Evolutionary conservation across 768 basidiomycete species (phyloP), one percentile per base, ranked within the genome.

Genomic region (Asterophora lycoperdoides): DNA sequence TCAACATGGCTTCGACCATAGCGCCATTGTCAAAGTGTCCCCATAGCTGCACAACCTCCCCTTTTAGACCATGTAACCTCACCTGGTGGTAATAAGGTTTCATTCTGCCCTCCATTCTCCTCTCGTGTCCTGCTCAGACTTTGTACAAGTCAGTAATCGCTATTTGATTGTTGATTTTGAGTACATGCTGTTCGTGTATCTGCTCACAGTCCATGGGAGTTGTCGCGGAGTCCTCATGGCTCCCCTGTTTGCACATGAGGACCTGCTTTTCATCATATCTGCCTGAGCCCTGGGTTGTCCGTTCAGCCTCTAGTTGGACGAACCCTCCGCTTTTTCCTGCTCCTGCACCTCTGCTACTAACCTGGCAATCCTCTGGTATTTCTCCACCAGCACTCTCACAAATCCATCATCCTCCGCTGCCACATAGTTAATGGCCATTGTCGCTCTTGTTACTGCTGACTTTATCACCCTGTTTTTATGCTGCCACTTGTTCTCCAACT

Each of bases 11-110:
- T 13, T 46, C 52, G 3, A 59, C 49, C 59, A 65, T 60, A 7
- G 64, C 60, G 0, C 62, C 59, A 17, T 59, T 55, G 30, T 63
- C 59, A 11, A 65, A 55, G 10, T 60, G 18, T 3, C 46, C 29
- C 20, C 30, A 38, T 8, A 50, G 28, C 28, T 40, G 20, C 3
- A 51, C 39, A 15, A 29, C 15, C 18, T 26, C 39, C 6, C 43
- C 45, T n/a, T 43, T 26, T 4, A 14, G 41, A 11, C 41, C 45
- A 14, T 46, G 48, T 19, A 51, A 20, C 2, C 36, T 36, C 3
- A 46, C n/a, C 39, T 20, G 8, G 28, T 54, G 44, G 38, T 20
- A 36, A 40, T 50, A 50, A 5, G 45, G 34, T 20, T 35, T 43
- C 34, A n/a, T 30, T 18, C 30, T 7, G 18, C 28, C 32, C 9